phyloP scores from a whole-genome alignment of 2,329 filamentous ascomycete genomes.

The Diaporthe sp. region DNA sequence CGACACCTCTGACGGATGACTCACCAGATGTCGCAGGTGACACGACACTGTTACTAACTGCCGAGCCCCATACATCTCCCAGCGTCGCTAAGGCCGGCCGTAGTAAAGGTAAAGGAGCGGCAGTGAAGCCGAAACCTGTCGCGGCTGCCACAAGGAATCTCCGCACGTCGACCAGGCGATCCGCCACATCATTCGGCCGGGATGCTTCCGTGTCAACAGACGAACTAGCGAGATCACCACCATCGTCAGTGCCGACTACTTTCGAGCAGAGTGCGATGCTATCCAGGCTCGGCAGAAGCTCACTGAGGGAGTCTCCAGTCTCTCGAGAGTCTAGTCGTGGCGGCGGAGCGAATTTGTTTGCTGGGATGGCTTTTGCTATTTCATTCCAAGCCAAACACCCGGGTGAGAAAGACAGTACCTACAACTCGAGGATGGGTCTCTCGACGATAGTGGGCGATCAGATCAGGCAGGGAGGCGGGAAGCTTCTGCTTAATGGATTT shows the following conservation, averaged over 20 bases:
- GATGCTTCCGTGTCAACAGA: constrained; percentile 62
- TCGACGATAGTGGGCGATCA: constrained; percentile 66
- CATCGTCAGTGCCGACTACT: constrained; percentile 49
- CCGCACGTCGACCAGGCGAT: constrained; percentile 48
- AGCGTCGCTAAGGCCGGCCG: constrained; percentile 49
- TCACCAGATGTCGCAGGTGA: constrained; percentile 48
- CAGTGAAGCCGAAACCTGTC: constrained; percentile 47
- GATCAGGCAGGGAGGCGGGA: constrained; percentile 80
- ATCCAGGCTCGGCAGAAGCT: constrained; percentile 44
- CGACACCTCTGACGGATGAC: constrained; percentile 53
- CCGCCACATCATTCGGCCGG: constrained; percentile 41
- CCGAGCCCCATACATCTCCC: constrained; percentile 50
- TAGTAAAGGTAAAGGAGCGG: constrained; percentile 44
- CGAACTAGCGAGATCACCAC: constrained; percentile 60
- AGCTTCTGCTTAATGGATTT: constrained; percentile 81
- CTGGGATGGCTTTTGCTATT: constrained; percentile 89
- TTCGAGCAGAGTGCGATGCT: constrained; percentile 55
- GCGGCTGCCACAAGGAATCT: constrained; percentile 43
- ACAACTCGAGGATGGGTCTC: constrained; percentile 52
- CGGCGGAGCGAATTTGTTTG: constrained; percentile 67
- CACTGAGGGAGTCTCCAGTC: constrained; percentile 39
- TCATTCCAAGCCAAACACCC: constrained; percentile 72
- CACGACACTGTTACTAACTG: constrained; percentile 17
- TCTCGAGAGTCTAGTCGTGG: constrained; percentile 34
- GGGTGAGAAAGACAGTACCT: constrained; percentile 68